These are phyloP conservation scores for Adansonia digitata DNA, from an alignment of 345 rosid species.

Conservation along the genomic window DNA sequence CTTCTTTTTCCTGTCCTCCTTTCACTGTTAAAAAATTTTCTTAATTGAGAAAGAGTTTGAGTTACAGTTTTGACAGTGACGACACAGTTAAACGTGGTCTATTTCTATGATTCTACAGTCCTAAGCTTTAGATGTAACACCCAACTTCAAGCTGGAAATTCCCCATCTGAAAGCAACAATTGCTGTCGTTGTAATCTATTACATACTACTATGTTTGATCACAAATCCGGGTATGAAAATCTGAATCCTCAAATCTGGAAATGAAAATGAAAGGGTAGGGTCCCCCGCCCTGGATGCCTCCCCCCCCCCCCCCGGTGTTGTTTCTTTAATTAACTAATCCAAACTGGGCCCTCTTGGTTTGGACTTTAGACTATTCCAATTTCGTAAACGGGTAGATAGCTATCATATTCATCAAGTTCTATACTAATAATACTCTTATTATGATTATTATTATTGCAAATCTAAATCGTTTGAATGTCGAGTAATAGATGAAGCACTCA, in stretches of 20 bases:
- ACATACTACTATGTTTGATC: not conserved
- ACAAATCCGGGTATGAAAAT: not conserved
- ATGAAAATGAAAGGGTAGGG: not conserved
- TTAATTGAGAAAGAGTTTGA: not conserved
- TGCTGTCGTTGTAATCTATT: not conserved
- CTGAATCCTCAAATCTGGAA: constrained; percentile 3
- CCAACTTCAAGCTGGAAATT: not conserved
- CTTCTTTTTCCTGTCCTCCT: not conserved
- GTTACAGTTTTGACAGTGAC: not conserved
- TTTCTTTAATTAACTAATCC: not conserved
- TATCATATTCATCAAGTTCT: not conserved
- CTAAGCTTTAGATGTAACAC: not conserved
- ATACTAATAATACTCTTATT: too few species aligned
- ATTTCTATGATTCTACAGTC: not conserved
- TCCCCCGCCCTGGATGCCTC: too few species aligned
- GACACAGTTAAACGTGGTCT: not conserved
- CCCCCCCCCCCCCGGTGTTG: too few species aligned
- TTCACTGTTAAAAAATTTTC: too few species aligned
- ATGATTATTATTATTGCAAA: not conserved
- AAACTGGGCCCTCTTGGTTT: not conserved
- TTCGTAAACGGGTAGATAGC: not conserved
- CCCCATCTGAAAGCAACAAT: not conserved
- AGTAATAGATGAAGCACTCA: not conserved
- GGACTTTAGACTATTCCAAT: not conserved
- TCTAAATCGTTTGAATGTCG: not conserved